These are phyloP conservation scores for Kodamaea fungicola DNA, from an alignment of 1,139 yeast genomes.

Conservation along the genomic window DNA sequence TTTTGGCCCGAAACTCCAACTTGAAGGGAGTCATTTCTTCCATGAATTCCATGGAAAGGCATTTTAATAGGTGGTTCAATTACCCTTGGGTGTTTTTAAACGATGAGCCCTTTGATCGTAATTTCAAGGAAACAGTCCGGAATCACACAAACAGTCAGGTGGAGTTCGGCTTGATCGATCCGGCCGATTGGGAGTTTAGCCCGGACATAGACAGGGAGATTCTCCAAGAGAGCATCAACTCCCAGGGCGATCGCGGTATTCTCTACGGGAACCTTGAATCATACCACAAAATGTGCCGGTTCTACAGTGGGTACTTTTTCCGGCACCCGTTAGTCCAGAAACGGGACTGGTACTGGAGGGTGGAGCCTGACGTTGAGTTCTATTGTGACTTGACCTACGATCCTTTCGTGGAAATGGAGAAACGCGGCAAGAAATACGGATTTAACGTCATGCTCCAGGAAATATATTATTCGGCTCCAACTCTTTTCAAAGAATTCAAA, in stretches of 20 bases:
- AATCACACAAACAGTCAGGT: constrained; percentile 54
- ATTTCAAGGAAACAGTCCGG: constrained; percentile 52
- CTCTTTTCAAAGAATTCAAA: constrained; percentile 67
- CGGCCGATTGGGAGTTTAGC: constrained; percentile 62
- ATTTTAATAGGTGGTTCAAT: constrained; percentile 85
- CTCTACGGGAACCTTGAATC: constrained; percentile 78
- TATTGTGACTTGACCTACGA: constrained; percentile 89
- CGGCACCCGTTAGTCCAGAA: constrained; percentile 66
- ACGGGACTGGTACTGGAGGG: constrained; percentile 90
- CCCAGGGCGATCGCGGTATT: constrained; percentile 77
- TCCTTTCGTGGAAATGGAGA: constrained; percentile 80
- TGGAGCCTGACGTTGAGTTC: constrained; percentile 87
- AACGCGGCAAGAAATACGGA: constrained; percentile 69
- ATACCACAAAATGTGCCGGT: constrained; percentile 72
- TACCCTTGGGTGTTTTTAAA: constrained; percentile 89
- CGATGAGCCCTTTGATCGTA: constrained; percentile 66
- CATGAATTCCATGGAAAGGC: constrained; percentile 71
- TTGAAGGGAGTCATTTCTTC: constrained; percentile 64
- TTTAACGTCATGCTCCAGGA: constrained; percentile 77
- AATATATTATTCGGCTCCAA: constrained; percentile 75
- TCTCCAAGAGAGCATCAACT: constrained; percentile 51
- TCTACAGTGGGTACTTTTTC: constrained; percentile 74
- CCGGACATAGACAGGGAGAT: constrained; percentile 23
- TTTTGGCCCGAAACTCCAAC: constrained; percentile 76
- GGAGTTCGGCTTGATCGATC: constrained; percentile 66